These are phyloP conservation scores for Penicillium daleae DNA, from an alignment of 495 filamentous ascomycete genomes.

Conservation along the genomic window DNA sequence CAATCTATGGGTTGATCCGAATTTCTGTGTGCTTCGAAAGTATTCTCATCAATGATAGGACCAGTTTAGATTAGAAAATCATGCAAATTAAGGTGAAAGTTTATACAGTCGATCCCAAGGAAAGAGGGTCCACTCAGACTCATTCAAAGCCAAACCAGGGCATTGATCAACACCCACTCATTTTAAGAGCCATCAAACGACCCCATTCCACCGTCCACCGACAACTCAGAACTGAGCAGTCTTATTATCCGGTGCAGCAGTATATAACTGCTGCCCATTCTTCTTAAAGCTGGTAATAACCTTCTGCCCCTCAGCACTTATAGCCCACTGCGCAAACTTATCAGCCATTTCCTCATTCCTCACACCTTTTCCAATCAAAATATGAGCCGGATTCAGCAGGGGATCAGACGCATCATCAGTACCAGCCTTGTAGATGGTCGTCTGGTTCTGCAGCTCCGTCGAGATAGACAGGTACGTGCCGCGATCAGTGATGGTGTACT, in stretches of 20 bases:
- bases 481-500: constrained; percentile 50
- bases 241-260: constrained; percentile 24
- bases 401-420: constrained; percentile 34
- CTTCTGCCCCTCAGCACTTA: constrained; percentile 36
- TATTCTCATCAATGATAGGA: neutral
- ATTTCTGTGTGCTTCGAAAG: neutral
- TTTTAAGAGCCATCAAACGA: neutral
- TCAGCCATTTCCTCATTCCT: constrained; percentile 32
- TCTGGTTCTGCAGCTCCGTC: constrained; percentile 24
- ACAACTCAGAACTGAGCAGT: constrained; percentile 11
- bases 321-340: constrained; percentile 41
- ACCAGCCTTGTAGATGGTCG: constrained; percentile 41
- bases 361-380: constrained; percentile 36
- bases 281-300: constrained; percentile 38
- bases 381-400: constrained; percentile 45
- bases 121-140: neutral
- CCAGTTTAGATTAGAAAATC: neutral
- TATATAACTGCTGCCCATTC: constrained; percentile 40
- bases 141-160: neutral
- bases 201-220: neutral
- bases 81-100: neutral
- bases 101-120: neutral
- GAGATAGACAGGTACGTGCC: constrained; percentile 44
- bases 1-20: too few species aligned
- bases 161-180: neutral